Percentiles rank a stretch among this genome's conserved stretches.
Conservation (phyloP, 805 yeast species). For the Limtongozyma cylindracea region DNA sequence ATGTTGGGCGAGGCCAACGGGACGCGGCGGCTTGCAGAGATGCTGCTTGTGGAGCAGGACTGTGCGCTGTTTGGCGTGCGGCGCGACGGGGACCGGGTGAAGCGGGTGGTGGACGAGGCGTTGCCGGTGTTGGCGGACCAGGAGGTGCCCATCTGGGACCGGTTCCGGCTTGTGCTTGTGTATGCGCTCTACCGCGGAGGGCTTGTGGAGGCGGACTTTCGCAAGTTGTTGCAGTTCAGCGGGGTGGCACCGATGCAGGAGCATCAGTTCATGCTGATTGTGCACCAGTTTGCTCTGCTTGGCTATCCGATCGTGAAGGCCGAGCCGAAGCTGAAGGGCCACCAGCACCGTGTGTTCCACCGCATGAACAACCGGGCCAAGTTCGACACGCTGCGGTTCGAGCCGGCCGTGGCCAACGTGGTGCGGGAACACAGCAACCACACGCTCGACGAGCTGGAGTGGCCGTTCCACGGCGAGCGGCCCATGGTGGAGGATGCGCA, state of each 20-base stretch:
- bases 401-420: constrained; percentile 41
- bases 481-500: constrained; percentile 27
- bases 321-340: constrained; percentile 13
- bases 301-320: constrained; percentile 30
- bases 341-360: constrained; percentile 25
- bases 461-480: constrained; percentile 57
- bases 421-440: constrained; percentile 23
- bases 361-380: constrained; percentile 23
- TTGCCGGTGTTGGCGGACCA: constrained; percentile 24
- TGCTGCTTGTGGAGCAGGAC: constrained; percentile 62
- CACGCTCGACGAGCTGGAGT: constrained; percentile 26
- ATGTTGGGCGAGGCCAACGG: constrained; percentile 38
- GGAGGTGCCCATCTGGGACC: constrained; percentile 31
- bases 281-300: constrained; percentile 20
- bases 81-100: constrained; percentile 36
- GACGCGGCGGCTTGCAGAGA: constrained; percentile 30
- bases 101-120: constrained; percentile 33
- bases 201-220: constrained; percentile 43
- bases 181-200: constrained; percentile 75
- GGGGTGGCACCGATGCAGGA: constrained; percentile 17
- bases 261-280: constrained; percentile 27
- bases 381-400: constrained; percentile 45
- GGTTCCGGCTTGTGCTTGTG: constrained; percentile 44
- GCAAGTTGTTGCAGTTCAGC: constrained; percentile 34
- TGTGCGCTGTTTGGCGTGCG: constrained; percentile 50